These are phyloP conservation scores for Saccharomycopsis schoenii DNA, from an alignment of 805 yeast species.

Conservation along the genomic window DNA sequence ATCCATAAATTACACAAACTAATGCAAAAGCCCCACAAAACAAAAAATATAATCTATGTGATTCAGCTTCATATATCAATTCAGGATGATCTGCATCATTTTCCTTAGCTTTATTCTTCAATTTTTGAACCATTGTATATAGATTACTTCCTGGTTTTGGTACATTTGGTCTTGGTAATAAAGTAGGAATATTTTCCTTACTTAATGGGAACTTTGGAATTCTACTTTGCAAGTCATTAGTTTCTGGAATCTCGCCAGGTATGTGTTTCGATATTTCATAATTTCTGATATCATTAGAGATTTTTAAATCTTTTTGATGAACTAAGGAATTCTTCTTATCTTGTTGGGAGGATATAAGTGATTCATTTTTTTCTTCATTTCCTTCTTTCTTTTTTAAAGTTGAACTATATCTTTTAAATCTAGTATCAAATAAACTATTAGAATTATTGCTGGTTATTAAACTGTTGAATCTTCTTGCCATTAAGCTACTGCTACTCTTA, in stretches of 20 bases:
- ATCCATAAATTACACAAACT: slow-evolving; percentile 58
- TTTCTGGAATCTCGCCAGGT: slow-evolving; percentile 42
- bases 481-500: background rate
- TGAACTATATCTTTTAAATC: background rate
- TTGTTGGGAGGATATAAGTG: background rate
- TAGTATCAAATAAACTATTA: background rate
- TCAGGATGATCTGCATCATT: slow-evolving; percentile 41
- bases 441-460: background rate
- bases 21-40: slow-evolving; percentile 60
- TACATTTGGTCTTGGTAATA: slow-evolving; percentile 67
- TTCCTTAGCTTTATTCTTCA: slow-evolving; percentile 34
- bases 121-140: slow-evolving; percentile 48
- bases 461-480: background rate
- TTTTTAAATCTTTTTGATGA: slow-evolving; percentile 6
- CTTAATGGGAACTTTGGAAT: slow-evolving; percentile 59
- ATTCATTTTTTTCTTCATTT: background rate
- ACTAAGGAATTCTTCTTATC: background rate
- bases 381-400: background rate
- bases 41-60: slow-evolving; percentile 67
- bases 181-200: slow-evolving; percentile 53
- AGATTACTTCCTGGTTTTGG: slow-evolving; percentile 59
- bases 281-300: slow-evolving; percentile 9
- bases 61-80: slow-evolving; percentile 72
- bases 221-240: slow-evolving; percentile 44
- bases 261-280: slow-evolving; percentile 28